These are phyloP conservation scores for Ambrosiella beaveri DNA, from an alignment of 2,329 filamentous ascomycete genomes.

Conservation along the genomic window DNA sequence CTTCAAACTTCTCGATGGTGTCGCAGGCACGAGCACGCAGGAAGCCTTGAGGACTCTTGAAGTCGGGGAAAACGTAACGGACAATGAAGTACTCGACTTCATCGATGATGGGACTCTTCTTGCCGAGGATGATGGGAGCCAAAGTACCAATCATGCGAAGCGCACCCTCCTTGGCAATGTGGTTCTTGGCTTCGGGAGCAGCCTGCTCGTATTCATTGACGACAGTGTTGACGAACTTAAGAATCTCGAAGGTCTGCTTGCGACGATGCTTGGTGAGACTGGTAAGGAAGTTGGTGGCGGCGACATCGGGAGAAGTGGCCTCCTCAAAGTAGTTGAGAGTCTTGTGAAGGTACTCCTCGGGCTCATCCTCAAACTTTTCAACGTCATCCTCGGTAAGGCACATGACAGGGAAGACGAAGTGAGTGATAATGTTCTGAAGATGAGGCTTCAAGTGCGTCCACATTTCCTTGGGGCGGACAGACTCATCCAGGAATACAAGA, in stretches of 20 bases:
- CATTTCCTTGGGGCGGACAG: constrained; percentile 91
- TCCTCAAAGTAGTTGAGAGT: constrained; percentile 98
- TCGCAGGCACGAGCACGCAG: constrained; percentile 89
- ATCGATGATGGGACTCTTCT: constrained; percentile 95
- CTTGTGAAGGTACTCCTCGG: constrained; percentile 89
- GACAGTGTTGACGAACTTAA: constrained; percentile 87
- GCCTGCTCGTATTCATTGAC: constrained; percentile 83
- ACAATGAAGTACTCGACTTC: constrained; percentile 98
- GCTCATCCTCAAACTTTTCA: constrained; percentile 84
- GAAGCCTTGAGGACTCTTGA: constrained; percentile 80
- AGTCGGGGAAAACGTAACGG: constrained; percentile 95
- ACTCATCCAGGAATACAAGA: constrained; percentile 89
- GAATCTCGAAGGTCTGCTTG: constrained; percentile 88
- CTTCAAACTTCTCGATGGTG: constrained; percentile 94
- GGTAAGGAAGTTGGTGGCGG: constrained; percentile 90
- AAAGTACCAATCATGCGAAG: constrained; percentile 93
- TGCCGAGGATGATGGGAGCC: constrained; percentile 82
- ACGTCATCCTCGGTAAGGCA: constrained; percentile 86
- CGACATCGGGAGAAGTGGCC: constrained; percentile 83
- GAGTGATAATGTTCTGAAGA: constrained; percentile 79
- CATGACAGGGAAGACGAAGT: constrained; percentile 88
- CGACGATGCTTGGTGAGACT: constrained; percentile 85
- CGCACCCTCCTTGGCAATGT: constrained; percentile 89
- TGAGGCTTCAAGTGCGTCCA: constrained; percentile 90
- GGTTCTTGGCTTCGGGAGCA: constrained; percentile 77